Conservation (phyloP, 2,329 filamentous ascomycete species). For the Cordyceps fumosorosea region DNA sequence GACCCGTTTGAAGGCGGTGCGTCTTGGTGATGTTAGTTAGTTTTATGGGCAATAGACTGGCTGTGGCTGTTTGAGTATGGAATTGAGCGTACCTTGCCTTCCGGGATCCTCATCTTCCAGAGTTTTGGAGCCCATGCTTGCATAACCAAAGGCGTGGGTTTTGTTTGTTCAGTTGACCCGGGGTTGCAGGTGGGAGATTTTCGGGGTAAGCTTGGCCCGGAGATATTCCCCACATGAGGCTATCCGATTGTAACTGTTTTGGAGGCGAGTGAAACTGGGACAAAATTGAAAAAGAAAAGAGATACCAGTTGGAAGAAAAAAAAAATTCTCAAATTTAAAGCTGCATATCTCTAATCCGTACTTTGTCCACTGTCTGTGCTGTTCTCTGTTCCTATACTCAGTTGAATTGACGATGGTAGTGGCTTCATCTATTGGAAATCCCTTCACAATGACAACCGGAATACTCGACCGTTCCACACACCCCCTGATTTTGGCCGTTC, state of each 20-base stretch:
- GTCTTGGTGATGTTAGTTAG: not conserved
- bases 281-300: too few relatives aligned
- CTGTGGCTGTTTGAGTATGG: not conserved
- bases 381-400: not conserved
- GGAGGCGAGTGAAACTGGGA: too few relatives aligned
- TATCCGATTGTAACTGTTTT: too few relatives aligned
- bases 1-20: slow-evolving; percentile 9
- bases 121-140: slow-evolving; percentile 14
- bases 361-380: not conserved
- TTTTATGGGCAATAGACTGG: not conserved
- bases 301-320: too few relatives aligned
- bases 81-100: slow-evolving; percentile 7
- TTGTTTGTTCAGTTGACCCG: not conserved
- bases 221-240: not conserved
- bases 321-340: too few relatives aligned
- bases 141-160: not conserved
- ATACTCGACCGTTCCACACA: not conserved
- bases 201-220: not conserved
- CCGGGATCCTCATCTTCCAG: slow-evolving; percentile 11
- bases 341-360: too few relatives aligned
- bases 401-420: not conserved
- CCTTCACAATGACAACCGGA: not conserved
- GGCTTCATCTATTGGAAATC: too few relatives aligned
- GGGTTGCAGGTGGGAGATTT: not conserved
- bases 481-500: not conserved